phyloP scores from a whole-genome alignment of 2,329 filamentous ascomycete species.

The Lecanicillium sp. region DNA sequence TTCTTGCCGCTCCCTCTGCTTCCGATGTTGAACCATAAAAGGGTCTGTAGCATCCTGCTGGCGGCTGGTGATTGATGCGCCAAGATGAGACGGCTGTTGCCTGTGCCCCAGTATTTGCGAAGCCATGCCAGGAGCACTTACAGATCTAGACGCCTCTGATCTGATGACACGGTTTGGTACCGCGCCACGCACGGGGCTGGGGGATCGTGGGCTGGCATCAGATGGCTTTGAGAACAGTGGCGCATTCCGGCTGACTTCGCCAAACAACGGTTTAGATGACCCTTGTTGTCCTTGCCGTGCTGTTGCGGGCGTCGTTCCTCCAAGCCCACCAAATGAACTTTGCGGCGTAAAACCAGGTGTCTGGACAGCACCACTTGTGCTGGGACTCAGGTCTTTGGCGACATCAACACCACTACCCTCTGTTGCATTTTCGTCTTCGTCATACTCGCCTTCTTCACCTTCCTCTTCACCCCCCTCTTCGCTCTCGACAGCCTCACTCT shows the following conservation, averaged over 20 bases:
- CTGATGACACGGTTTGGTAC: constrained; percentile 41
- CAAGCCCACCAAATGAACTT: constrained; percentile 48
- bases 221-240: constrained; percentile 47
- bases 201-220: constrained; percentile 57
- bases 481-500: constrained; percentile 29
- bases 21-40: constrained; percentile 42
- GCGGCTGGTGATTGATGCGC: constrained; percentile 30
- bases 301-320: constrained; percentile 25
- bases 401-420: constrained; percentile 58
- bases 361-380: constrained; percentile 31
- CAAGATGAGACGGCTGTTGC: constrained; percentile 26
- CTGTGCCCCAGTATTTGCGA: constrained; percentile 41
- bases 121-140: constrained; percentile 52
- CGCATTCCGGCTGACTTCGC: constrained; percentile 40
- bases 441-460: constrained; percentile 33
- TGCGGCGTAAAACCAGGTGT: constrained; percentile 47
- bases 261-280: constrained; percentile 41
- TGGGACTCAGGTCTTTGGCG: constrained; percentile 53
- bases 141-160: constrained; percentile 45
- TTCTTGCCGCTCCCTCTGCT: constrained; percentile 44
- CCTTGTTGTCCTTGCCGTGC: constrained; percentile 31
- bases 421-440: constrained; percentile 39
- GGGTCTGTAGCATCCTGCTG: constrained; percentile 33
- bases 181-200: constrained; percentile 58
- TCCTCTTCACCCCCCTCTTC: constrained; percentile 33